Percentiles rank a stretch among this genome's conserved stretches.
These are phyloP conservation scores for Claviceps cyperi DNA, from an alignment of 2,329 filamentous ascomycete species.

Conservation along the genomic window DNA sequence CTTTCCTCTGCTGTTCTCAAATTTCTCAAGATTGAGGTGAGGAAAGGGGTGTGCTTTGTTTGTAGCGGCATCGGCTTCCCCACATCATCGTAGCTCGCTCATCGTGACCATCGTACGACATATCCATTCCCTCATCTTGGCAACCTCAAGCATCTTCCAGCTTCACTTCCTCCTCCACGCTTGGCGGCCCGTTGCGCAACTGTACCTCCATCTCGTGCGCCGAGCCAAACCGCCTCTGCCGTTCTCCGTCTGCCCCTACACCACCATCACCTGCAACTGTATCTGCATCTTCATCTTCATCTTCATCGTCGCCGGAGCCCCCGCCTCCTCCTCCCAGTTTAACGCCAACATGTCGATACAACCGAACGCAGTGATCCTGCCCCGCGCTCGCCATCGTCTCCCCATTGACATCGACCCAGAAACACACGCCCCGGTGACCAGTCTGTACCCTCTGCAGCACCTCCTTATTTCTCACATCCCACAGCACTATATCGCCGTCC, in stretches of 20 bases:
- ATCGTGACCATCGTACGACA: background rate
- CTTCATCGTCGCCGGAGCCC: no score
- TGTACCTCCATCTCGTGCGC: constrained; percentile 1
- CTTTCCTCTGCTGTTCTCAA: no score
- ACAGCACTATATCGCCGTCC: constrained; percentile 70
- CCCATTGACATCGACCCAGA: constrained; percentile 48
- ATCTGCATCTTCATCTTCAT: background rate
- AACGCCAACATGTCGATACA: constrained; percentile 27
- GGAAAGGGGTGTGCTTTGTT: no score
- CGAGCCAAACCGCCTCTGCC: background rate
- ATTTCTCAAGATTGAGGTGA: no score
- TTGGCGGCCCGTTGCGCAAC: constrained; percentile 3
- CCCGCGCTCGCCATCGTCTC: constrained; percentile 43
- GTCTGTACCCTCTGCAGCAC: constrained; percentile 51
- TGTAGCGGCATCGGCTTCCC: no score
- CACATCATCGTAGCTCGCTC: constrained; percentile 1
- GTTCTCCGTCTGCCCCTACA: no score
- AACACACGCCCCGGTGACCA: constrained; percentile 42
- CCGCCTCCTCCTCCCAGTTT: background rate
- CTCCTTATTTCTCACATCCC: constrained; percentile 81
- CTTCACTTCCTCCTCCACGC: constrained; percentile 4
- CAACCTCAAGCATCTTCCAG: constrained; percentile 4
- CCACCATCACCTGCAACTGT: background rate
- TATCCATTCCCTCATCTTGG: background rate
- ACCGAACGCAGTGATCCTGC: constrained; percentile 36